Base-by-base conservation (phyloP, 768 basidiomycete species). In the Holtermanniella nyarrowii region DNA sequence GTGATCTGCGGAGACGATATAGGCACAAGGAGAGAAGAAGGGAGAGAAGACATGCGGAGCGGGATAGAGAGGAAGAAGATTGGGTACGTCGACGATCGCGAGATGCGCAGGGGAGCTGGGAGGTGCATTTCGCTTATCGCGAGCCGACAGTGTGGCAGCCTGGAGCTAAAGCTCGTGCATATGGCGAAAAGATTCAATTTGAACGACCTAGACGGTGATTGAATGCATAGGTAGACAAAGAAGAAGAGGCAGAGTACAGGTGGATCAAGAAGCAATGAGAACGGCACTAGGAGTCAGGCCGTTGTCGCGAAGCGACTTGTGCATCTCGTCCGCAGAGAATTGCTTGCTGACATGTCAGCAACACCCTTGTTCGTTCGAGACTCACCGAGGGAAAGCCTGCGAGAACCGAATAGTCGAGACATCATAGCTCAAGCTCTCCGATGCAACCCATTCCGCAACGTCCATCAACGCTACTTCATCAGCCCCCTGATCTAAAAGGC, bases 261-360 rank as follows among this genome's bases (percentile, higher is more conserved):
- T 37, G 31, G 31, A 7, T 37, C 31, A 37, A 7, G 31, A 37
- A 7, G 31, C 31, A 37, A 37, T 37, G 10, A 37, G 31, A 37
- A 37, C 89, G 47, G 90, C 89, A 49, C 88, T 90, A 1, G 90
- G 90, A 18, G 88, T 90, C 55, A 96, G 74, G 3, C 88, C 90
- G 24, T 93, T 78, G 50, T 88, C 86, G 53, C 80, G 80, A 59
- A 96, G 69, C 20, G 83, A 82, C 69, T 82, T 84, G n/a, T 77
- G 77, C 65, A 89, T 85, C 61, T 96, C 90, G 4, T 76, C 73
- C 3, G 70, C 74, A 21, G 79, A 68, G 68, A 87, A 95, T 20
- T 77, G 78, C 80, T 89, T 91, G 73, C 88, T 90, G 59, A 16
- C 21, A 12, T 7, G 14, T 50, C 37, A 48, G 40, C 21, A 18